A percentile compares a stretch with the other conserved stretches of the same genome.
phyloP scores from a whole-genome alignment of 192 early-diverging fungal genomes.

The Spizellomyces sp. region DNA sequence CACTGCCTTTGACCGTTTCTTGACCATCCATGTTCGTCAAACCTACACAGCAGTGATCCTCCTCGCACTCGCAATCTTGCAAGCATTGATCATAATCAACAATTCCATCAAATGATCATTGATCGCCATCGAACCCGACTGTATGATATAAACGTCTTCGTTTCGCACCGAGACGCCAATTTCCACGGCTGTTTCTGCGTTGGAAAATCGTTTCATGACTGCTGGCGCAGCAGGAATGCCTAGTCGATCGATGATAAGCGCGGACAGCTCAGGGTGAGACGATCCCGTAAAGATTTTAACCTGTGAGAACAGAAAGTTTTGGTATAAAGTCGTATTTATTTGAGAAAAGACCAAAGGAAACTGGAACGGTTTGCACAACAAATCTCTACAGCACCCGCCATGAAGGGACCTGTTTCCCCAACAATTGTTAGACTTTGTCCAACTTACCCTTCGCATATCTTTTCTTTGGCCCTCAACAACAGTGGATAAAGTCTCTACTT shows the following conservation, averaged over 20 bases:
- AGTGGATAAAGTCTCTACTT: too few relatives aligned
- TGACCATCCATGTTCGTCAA: neutral
- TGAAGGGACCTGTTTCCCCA: too few relatives aligned
- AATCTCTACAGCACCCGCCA: too few relatives aligned
- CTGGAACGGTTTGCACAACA: too few relatives aligned
- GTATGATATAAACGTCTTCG: slow-evolving; percentile 95
- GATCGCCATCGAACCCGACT: slow-evolving; percentile 78
- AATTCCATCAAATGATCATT: slow-evolving; percentile 94
- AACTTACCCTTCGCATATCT: too few relatives aligned
- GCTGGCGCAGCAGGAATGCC: slow-evolving; percentile 76
- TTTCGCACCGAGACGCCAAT: slow-evolving; percentile 94
- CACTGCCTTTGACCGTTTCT: too few relatives aligned
- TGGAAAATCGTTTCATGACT: slow-evolving; percentile 80
- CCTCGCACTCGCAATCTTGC: slow-evolving; percentile 85
- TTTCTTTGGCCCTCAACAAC: too few relatives aligned
- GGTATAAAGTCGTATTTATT: neutral
- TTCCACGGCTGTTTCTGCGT: slow-evolving; percentile 92
- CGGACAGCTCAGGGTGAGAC: slow-evolving; percentile 87
- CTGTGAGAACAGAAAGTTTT: slow-evolving; percentile 33
- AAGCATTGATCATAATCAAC: slow-evolving; percentile 96
- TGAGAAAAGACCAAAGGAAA: too few relatives aligned
- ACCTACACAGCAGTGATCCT: slow-evolving; percentile 86
- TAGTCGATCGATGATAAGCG: slow-evolving; percentile 77
- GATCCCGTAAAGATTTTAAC: slow-evolving; percentile 92
- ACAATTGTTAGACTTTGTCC: too few relatives aligned